A percentile compares a stretch with the other conserved stretches of the same genome.
phyloP scores from a whole-genome alignment of 805 yeast species.

The Candida broadrunensis region DNA sequence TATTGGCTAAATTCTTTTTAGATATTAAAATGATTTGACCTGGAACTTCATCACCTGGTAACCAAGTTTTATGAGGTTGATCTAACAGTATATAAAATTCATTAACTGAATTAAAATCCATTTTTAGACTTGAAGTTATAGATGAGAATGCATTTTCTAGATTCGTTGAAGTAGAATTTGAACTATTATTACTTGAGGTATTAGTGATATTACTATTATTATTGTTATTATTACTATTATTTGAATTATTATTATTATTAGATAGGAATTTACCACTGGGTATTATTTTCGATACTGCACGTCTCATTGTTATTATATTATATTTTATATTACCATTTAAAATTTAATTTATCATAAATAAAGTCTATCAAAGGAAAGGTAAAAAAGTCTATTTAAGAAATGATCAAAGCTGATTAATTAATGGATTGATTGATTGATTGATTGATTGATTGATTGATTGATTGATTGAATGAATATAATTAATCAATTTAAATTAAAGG shows the following conservation, averaged over 20 bases:
- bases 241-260: background rate
- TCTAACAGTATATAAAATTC: conserved; percentile 71
- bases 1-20: conserved; percentile 53
- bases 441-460: no score
- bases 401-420: no score
- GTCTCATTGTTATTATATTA: conserved; percentile 46
- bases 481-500: no score
- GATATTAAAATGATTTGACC: conserved; percentile 62
- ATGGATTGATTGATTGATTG: background rate
- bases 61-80: conserved; percentile 71
- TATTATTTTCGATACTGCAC: conserved; percentile 47
- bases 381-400: no score
- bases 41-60: conserved; percentile 74
- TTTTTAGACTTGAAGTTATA: conserved; percentile 15
- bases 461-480: no score
- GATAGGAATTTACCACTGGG: conserved; percentile 11
- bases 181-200: background rate
- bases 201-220: background rate
- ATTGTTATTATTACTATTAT: background rate
- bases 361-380: background rate
- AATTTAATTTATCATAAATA: background rate
- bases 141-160: background rate
- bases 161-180: background rate
- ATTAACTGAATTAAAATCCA: conserved; percentile 43
- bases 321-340: background rate